Base-by-base conservation (phyloP, 2,329 filamentous ascomycete genomes). In the Trichoderma citrinoviride region DNA sequence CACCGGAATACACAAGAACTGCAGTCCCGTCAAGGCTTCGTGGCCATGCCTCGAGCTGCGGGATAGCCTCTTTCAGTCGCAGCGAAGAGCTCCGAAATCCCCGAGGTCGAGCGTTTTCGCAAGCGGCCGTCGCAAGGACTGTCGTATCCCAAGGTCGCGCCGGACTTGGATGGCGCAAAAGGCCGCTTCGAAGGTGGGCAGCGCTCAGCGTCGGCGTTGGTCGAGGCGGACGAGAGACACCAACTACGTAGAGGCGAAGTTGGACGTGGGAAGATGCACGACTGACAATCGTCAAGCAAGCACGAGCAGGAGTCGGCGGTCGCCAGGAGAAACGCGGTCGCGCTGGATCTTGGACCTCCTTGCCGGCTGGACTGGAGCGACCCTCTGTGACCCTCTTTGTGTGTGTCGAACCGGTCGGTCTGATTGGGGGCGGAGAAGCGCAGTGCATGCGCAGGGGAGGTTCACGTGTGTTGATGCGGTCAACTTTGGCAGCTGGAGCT, bases 281-380 rank as follows among this genome's bases (percentile, higher is more conserved):
- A 47, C 17, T 21, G 23, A 21, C 44, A 54, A 19, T 25, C 25
- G 53, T 44, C 55, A 25, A 33, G 47, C 19, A 1, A 37, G 25
- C 49, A 40, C 15, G 17, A 37, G 17, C 33, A 25, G 50, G 41
- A 21, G 25, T 25, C 17, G 8, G 21, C 29, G 44, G 44, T 66
- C 64, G 44, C 27, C 50, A 64, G 60, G 49, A 61, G 49, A 64
- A 57, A 68, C 67, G 68, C 68, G 67, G 66, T 69, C 69, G 69
- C 65, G 69, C 67, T 61, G 67, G 33, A 66, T 67, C 55, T 49
- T 64, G 64, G 53, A 52, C 49, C 44, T 62, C 63, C 54, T 55
- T 65, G 54, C 29, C 49, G 49, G 44, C 37, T 37, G 33, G 33
- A 37, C 10, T 37, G 50, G 65, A 53, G 49, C 40, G 52, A 41